A percentile compares a stretch with the other conserved stretches of the same genome.
Conservation (phyloP, 1,284 basidiomycete species). For the Leccinum solheimii region DNA sequence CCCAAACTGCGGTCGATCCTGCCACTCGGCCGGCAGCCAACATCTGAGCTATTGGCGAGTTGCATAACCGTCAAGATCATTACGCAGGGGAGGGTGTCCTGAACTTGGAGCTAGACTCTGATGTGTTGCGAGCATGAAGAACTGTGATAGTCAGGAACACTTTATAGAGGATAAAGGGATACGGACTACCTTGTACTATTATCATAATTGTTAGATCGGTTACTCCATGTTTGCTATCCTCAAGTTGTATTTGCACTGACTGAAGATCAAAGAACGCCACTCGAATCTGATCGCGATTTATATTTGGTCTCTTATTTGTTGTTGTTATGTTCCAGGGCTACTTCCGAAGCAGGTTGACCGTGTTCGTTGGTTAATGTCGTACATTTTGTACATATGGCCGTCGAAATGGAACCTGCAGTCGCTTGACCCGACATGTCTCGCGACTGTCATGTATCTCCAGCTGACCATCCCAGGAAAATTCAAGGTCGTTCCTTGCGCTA, state of each 20-base stretch:
- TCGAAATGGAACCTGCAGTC: constrained; percentile 62
- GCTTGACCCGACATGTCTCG: constrained; percentile 63
- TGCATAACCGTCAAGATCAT: neutral
- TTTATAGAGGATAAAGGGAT: neutral
- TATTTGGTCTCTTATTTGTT: constrained; percentile 21
- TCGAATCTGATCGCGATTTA: neutral
- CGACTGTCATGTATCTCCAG: constrained; percentile 66
- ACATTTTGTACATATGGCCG: constrained; percentile 66
- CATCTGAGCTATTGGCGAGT: constrained; percentile 18
- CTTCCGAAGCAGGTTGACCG: constrained; percentile 8
- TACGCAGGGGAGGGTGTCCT: constrained; percentile 22
- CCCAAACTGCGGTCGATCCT: constrained; percentile 7
- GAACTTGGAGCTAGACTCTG: constrained; percentile 9
- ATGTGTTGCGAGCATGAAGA: neutral
- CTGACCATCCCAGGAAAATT: constrained; percentile 64
- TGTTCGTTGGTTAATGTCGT: constrained; percentile 20
- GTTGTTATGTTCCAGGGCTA: constrained; percentile 16
- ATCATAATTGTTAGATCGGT: neutral
- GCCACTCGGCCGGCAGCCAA: constrained; percentile 2
- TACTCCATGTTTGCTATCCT: neutral
- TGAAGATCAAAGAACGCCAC: neutral
- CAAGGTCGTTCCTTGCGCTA: constrained; percentile 56
- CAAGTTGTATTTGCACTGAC: constrained; percentile 1
- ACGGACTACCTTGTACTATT: neutral
- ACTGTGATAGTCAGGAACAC: neutral